Conservation (phyloP, 805 yeast genomes). For the Myxozyma nipponensis region DNA sequence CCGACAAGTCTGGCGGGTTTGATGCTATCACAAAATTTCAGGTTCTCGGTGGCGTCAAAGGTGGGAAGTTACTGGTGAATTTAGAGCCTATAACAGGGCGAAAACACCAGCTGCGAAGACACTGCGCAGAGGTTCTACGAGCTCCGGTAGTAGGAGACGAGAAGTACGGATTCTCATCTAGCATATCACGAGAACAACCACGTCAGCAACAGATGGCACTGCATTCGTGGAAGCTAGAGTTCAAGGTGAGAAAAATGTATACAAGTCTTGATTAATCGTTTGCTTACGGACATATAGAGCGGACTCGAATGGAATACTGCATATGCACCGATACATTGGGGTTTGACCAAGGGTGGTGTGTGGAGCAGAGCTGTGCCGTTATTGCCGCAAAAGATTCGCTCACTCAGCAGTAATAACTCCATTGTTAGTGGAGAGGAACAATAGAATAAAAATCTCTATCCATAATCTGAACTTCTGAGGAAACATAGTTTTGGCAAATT, state of each 20-base stretch:
- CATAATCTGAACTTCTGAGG: no score
- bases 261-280: no score
- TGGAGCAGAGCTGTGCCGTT: background rate
- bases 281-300: no score
- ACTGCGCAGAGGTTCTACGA: conserved; percentile 20
- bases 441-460: no score
- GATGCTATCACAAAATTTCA: conserved; percentile 10
- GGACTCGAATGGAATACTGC: background rate
- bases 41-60: conserved; percentile 1
- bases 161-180: conserved; percentile 6
- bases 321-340: background rate
- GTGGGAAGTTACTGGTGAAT: conserved; percentile 4
- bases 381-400: background rate
- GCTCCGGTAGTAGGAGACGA: conserved; percentile 25
- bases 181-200: background rate
- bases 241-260: conserved; percentile 1
- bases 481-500: no score
- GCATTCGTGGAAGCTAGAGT: conserved; percentile 19
- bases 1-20: background rate
- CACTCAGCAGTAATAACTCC: no score
- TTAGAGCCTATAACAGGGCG: conserved; percentile 24
- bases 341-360: background rate
- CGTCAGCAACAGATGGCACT: conserved; percentile 12
- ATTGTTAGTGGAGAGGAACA: no score
- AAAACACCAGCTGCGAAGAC: conserved; percentile 24